These are phyloP conservation scores for Thalassia testudinum DNA, from an alignment of 116 monocot species.

Conservation along the genomic window DNA sequence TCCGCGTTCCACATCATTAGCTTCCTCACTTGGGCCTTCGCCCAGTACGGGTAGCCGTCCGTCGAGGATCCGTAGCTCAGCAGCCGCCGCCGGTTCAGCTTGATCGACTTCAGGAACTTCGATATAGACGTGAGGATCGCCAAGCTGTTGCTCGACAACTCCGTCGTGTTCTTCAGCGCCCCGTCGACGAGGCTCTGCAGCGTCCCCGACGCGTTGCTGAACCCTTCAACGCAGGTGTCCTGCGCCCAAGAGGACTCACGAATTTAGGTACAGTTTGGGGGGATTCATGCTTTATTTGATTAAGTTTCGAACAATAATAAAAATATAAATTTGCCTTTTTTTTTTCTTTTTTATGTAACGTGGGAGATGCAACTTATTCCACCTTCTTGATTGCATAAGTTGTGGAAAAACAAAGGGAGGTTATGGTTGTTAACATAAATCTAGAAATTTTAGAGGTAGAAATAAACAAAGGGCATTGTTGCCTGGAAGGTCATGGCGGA, in stretches of 20 bases:
- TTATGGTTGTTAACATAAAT: too few species aligned
- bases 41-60: not conserved
- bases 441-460: too few species aligned
- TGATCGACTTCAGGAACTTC: conserved; percentile 16
- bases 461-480: too few species aligned
- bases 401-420: too few species aligned
- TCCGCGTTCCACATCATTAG: not conserved
- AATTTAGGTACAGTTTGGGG: too few species aligned
- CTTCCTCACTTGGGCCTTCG: not conserved
- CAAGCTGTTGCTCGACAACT: conserved; percentile 38
- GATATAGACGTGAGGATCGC: conserved; percentile 19
- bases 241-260: conserved; percentile 3
- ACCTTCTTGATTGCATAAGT: too few species aligned
- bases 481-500: conserved; percentile 18
- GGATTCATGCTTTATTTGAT: too few species aligned
- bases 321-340: too few species aligned
- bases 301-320: too few species aligned
- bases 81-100: conserved; percentile 7
- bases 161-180: conserved; percentile 20
- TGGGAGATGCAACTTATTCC: too few species aligned
- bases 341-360: too few species aligned
- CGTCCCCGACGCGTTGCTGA: conserved; percentile 4
- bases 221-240: conserved; percentile 33
- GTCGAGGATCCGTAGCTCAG: not conserved
- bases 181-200: conserved; percentile 4